Evolutionary conservation across 495 filamentous ascomycete species (phyloP).

Genomic region (Neurospora sp.): DNA sequence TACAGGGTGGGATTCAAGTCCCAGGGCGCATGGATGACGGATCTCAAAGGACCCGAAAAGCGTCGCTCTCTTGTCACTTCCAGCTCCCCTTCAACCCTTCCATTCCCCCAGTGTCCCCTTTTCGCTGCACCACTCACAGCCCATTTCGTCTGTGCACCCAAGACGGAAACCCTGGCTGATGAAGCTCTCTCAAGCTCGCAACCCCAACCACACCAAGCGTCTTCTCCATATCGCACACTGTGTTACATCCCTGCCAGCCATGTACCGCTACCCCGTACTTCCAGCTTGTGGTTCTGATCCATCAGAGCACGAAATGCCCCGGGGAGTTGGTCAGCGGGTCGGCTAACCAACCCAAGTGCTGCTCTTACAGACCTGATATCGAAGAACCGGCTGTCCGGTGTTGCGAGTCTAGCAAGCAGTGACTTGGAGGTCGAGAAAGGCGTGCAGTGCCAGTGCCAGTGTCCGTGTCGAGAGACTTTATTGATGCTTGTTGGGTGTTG

Average conservation of each 20-base stretch:
- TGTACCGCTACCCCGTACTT: background rate
- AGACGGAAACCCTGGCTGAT: background rate
- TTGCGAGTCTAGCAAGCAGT: background rate
- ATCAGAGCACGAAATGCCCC: constrained; percentile 12
- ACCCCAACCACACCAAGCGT: constrained; percentile 1
- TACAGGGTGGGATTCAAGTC: constrained; percentile 15
- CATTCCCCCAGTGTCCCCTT: background rate
- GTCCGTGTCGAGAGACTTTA: background rate
- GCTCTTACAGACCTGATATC: background rate
- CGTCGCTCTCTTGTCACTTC: background rate
- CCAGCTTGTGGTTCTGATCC: background rate
- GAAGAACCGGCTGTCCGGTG: background rate
- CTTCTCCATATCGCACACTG: background rate
- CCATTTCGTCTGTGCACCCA: constrained; percentile 1
- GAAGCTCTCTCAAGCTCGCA: background rate
- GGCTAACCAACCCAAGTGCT: constrained; percentile 3
- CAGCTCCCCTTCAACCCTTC: constrained; percentile 1
- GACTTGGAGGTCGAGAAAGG: background rate
- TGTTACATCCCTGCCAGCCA: background rate
- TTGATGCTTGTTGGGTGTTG: background rate
- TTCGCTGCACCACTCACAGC: constrained; percentile 5
- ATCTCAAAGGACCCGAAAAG: background rate
- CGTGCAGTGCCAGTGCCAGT: too few relatives aligned
- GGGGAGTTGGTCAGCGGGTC: constrained; percentile 11
- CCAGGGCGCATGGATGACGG: background rate